Percentiles rank a stretch among this genome's conserved stretches.
Evolutionary conservation across 768 basidiomycete species (phyloP).

Genomic region (Mycena metata): DNA sequence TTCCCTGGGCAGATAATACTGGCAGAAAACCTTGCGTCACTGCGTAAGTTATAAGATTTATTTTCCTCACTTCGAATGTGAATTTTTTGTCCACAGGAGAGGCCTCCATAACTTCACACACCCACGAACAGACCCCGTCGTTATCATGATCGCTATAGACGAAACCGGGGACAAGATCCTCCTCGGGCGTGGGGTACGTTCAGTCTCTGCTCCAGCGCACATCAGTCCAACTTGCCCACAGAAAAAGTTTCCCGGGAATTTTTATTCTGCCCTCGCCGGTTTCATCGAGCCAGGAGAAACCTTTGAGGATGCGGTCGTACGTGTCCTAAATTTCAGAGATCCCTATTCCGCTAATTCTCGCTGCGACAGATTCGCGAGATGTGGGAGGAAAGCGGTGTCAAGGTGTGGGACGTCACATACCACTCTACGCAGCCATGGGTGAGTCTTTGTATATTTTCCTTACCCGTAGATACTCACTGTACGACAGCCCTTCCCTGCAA

Average conservation of each 20-base stretch:
- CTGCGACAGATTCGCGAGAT: conserved; percentile 69
- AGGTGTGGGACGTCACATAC: conserved; percentile 85
- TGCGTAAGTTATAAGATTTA: conserved; percentile 58
- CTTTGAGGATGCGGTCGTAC: conserved; percentile 91
- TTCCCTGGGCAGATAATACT: conserved; percentile 80
- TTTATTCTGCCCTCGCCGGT: conserved; percentile 93
- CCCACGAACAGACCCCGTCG: conserved; percentile 88
- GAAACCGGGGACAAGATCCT: conserved; percentile 86
- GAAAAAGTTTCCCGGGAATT: conserved; percentile 76
- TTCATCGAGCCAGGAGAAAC: conserved; percentile 96
- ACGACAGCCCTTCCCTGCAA: conserved; percentile 88
- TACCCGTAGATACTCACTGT: conserved; percentile 3
- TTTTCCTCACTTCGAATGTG: conserved; percentile 30
- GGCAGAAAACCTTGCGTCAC: conserved; percentile 79
- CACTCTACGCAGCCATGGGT: conserved; percentile 93
- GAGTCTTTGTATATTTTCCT: conserved; percentile 35
- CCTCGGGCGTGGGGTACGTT: conserved; percentile 85
- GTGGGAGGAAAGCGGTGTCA: conserved; percentile 97
- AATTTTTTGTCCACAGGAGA: conserved; percentile 60
- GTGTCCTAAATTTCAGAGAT: too few relatives aligned
- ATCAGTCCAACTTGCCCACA: conserved; percentile 42
- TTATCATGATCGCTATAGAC: conserved; percentile 91
- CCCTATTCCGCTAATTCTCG: too few relatives aligned
- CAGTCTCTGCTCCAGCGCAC: not conserved
- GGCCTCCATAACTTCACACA: conserved; percentile 91